Base-by-base conservation (phyloP, 2,329 filamentous ascomycete genomes). In the Aciculosporium take region DNA sequence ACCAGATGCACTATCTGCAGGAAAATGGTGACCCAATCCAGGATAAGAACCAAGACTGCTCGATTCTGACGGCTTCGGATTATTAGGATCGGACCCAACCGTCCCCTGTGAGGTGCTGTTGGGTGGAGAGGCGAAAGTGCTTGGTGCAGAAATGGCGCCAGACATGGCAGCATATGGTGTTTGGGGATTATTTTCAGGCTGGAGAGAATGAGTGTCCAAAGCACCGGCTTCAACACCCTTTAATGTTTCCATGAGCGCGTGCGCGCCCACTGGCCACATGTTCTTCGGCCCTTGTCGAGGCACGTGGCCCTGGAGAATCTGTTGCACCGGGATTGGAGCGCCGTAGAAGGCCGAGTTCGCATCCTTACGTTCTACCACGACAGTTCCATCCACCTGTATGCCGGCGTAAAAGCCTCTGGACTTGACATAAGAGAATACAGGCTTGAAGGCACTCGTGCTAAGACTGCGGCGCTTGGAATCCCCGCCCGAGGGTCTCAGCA, bases 261-360 rank as follows among this genome's bases (percentile, higher is more conserved):
- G 53, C 2, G 56, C 54, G 7, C 60, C 60, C 2, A 49, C 46
- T 3, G 58, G 58, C 60, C 58, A 62, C 52, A 51, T 51, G 20
- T 53, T 52, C 12, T 42, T 43, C 7, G 51, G 42, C 4, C 47
- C 50, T 29, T 55, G 52, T 1, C 48, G 43, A 1, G 54, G 54
- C 2, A 60, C 51, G 5, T 57, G 51, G n/a, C 69, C 64, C 31
- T 67, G 61, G 20, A 75, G 54, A 41, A 75, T 73, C 45, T 61
- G 60, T 20, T 65, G 59, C 1, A 67, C 68, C 0, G 62, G 50
- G 20, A 74, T 53, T 4, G 55, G 49, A n/a, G 82, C 69, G 18
- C 81, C 81, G 57, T 93, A 94, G 55, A 94, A 94, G 5, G 75
- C 74, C 40, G 85, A 81, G 53, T 95, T 95, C 55, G 89, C 88